A percentile compares a stretch with the other conserved stretches of the same genome.
phyloP scores from a whole-genome alignment of 129 eudicot species.

The Chrysanthemum makinoi region DNA sequence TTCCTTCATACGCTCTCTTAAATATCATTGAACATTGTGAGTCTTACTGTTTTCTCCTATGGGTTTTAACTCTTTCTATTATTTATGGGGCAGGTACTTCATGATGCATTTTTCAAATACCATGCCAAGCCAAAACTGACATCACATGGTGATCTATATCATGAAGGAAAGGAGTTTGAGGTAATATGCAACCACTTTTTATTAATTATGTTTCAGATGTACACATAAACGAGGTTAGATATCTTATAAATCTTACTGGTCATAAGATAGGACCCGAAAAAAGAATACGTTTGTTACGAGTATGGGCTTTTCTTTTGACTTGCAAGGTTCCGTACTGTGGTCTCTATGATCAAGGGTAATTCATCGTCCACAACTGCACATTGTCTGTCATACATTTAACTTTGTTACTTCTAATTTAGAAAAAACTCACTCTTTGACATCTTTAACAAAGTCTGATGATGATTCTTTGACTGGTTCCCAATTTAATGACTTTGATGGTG shows the following conservation, averaged over 20 bases:
- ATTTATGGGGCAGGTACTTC: slow-evolving; percentile 57
- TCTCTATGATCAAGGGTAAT: too few relatives aligned
- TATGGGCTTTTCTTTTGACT: too few relatives aligned
- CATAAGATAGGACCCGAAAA: too few relatives aligned
- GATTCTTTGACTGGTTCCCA: slow-evolving; percentile 33
- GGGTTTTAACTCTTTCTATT: neutral
- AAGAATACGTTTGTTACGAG: too few relatives aligned
- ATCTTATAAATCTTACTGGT: too few relatives aligned
- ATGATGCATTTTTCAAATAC: slow-evolving; percentile 94
- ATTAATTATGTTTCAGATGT: neutral
- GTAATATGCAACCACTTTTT: slow-evolving; percentile 32
- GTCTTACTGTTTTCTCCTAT: neutral
- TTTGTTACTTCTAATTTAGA: slow-evolving; percentile 21
- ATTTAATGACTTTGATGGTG: slow-evolving; percentile 22
- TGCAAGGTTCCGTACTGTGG: too few relatives aligned
- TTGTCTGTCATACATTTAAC: too few relatives aligned
- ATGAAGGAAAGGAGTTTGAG: slow-evolving; percentile 99
- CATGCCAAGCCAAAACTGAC: slow-evolving; percentile 95
- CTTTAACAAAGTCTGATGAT: slow-evolving; percentile 30
- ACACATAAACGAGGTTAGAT: too few relatives aligned
- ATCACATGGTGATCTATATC: slow-evolving; percentile 85
- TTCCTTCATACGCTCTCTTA: neutral
- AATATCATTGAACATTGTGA: neutral
- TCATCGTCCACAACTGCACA: too few relatives aligned
- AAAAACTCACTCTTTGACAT: slow-evolving; percentile 37